Percentiles rank a stretch among this genome's conserved stretches.
Conservation (phyloP, 2,329 filamentous ascomycete species). For the Epicoccum sorghinum region DNA sequence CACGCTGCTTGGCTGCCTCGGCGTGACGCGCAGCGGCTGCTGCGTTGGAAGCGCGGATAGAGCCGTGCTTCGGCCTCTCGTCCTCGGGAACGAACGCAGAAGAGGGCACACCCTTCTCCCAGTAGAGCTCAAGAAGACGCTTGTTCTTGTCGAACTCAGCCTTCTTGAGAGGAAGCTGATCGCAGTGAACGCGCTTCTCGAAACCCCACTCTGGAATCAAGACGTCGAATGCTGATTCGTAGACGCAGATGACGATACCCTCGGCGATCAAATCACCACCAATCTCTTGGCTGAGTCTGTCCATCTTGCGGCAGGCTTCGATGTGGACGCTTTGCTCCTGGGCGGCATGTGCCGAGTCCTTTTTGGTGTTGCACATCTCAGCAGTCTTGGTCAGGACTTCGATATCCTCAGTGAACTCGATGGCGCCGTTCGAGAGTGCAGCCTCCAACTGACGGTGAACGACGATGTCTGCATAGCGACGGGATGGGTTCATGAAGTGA, state of each 20-base stretch:
- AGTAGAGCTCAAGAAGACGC: constrained; percentile 93
- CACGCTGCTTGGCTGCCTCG: constrained; percentile 79
- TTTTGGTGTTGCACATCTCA: constrained; percentile 98
- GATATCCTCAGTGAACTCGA: constrained; percentile 87
- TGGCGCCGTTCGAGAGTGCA: constrained; percentile 77
- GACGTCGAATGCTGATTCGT: constrained; percentile 98
- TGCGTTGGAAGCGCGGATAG: constrained; percentile 75
- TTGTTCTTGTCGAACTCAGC: constrained; percentile 99
- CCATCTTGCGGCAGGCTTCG: constrained; percentile 94
- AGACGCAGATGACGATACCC: constrained; percentile 94
- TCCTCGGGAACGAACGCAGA: constrained; percentile 96
- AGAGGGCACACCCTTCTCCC: constrained; percentile 98
- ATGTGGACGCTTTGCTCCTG: constrained; percentile 99
- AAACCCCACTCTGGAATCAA: constrained; percentile 98
- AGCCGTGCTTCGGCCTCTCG: constrained; percentile 84
- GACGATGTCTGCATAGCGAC: constrained; percentile 92
- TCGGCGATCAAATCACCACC: constrained; percentile 94
- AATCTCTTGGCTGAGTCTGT: constrained; percentile 83
- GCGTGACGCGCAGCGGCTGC: constrained; percentile 79
- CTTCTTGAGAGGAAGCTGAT: constrained; percentile 97
- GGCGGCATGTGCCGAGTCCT: constrained; percentile 94
- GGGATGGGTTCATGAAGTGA: constrained; percentile 94
- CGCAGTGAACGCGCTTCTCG: constrained; percentile 98
- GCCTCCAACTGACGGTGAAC: constrained; percentile 94
- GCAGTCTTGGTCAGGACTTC: constrained; percentile 90